A percentile compares a stretch with the other conserved stretches of the same genome.
phyloP scores from a whole-genome alignment of 768 basidiomycete species.

The Termitomyces sp. region DNA sequence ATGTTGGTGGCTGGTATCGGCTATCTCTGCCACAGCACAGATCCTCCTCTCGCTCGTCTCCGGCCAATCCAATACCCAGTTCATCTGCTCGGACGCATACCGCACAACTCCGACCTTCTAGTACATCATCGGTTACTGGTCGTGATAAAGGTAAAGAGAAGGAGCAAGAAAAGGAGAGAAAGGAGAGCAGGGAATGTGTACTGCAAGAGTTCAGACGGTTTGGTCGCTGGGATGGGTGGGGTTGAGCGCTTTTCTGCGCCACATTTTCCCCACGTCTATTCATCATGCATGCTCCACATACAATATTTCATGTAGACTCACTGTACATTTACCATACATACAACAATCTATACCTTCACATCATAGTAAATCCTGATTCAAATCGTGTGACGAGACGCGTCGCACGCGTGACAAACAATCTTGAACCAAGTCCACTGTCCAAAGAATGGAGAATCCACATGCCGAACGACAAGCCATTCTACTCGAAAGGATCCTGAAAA shows the following conservation, averaged over 20 bases:
- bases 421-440: neutral
- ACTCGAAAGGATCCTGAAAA: conserved; percentile 88
- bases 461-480: conserved; percentile 89
- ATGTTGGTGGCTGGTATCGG: conserved; percentile 90
- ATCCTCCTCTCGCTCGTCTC: conserved; percentile 13
- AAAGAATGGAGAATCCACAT: conserved; percentile 87
- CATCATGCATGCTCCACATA: conserved; percentile 5
- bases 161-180: conserved; percentile 53
- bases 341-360: neutral
- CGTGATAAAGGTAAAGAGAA: conserved; percentile 64
- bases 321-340: conserved; percentile 4
- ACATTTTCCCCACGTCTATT: neutral
- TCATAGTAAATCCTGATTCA: no score
- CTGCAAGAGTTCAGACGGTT: conserved; percentile 78
- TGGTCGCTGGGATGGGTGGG: conserved; percentile 92
- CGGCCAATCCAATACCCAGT: conserved; percentile 19
- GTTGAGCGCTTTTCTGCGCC: conserved; percentile 22
- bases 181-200: conserved; percentile 62
- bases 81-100: conserved; percentile 44
- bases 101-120: conserved; percentile 48
- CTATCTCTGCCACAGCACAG: conserved; percentile 55
- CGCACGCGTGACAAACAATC: conserved; percentile 11
- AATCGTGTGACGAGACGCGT: conserved; percentile 11
- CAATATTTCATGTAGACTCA: conserved; percentile 6
- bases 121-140: conserved; percentile 46